Evolutionary conservation across 805 yeast genomes (phyloP), one percentile per base, ranked within the genome.

Genomic region (Zygoascus biomembranicola): DNA sequence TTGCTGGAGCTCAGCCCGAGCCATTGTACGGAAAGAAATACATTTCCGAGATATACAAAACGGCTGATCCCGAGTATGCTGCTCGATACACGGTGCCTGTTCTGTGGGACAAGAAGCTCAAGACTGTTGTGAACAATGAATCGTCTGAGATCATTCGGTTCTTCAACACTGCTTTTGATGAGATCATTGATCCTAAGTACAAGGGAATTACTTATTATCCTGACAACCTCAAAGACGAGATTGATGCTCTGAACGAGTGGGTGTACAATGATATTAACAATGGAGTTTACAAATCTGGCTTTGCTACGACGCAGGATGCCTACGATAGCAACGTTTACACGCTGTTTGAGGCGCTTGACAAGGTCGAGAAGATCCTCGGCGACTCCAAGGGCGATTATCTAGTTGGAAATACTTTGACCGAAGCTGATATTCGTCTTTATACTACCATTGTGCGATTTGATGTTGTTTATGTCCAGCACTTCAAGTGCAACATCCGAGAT

Each of bases 61-160:
- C 82, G 68, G 87, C 87, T 8, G 75, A 88, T 51, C 84, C 90
- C 0, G 78, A 84, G 32, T 90, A 89, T 69, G 71, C 69, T 14
- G 97, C 95, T 2, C 76, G 97, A 58, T 87, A 81, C 66, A 90
- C 97, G 1, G 98, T 92, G 37, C 98, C 98, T 1, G 87, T 90
- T 1, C 74, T 92, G 61, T 92, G 96, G 94, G 98, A 92, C 69
- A 85, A 78, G 64, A 83, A 90, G 70, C 77, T 79, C 32, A 71
- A 80, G 52, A 86, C 96, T 1, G 87, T 92, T 66, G 98, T 92
- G 54, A 89, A 80, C 73, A 92, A 92, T 69, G 98, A 92, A 70
- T 84, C 95, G 56, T 77, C 92, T 35, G 97, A 90, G 65, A 86
- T 92, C 60, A 81, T 94, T 60, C 79, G 97, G 61, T 86, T 90